Evolutionary conservation across 345 rosid species (phyloP), one percentile per base, ranked within the genome.

Genomic region (Citrus hindsii): DNA sequence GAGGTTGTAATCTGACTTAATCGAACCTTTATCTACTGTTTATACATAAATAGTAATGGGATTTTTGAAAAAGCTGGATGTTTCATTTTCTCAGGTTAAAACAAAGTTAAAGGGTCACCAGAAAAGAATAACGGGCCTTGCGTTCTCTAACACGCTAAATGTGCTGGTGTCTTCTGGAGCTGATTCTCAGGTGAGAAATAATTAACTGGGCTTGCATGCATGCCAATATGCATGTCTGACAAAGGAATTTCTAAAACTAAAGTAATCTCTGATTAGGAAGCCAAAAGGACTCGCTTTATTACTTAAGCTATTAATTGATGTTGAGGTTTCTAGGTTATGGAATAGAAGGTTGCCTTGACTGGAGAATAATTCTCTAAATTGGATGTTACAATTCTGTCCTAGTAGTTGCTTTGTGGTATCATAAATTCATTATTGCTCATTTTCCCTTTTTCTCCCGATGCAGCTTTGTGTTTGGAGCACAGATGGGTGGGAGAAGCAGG

Each of bases 131-230:
- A 94, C 97, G 5, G 98, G 98, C 80, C 97, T 94, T 35, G 94
- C 97, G 33, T 94, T 94, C 88, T 94, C 98, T 40, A 82, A 90
- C 80, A 40, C 68, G 14, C 82, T 91, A 51, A 90, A 90, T 76
- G 88, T 92, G 79, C 94, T 94, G 25, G 92, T 94, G 51, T 94
- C 97, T 77, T 92, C 98, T 7, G 98, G 98, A 69, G 98, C 97
- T 51, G 97, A 92, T 74, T 80, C 92, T 69, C 97, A 92, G 93
- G 97, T 90, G 67, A 77, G 83, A 78, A 77, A 77, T 78, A 30
- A 40, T 10, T 30, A 40, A 46, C 38, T 33, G 35, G 64, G 14
- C 19, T 28, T 55, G 35, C 48, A 3, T 42, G 51, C 51, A 40
- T 40, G 30, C 19, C 16, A 32, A 25, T 62, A 35, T 77, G 70